Conservation (phyloP, 306 rosid species). For the Herpetospermum pedunculosum region DNA sequence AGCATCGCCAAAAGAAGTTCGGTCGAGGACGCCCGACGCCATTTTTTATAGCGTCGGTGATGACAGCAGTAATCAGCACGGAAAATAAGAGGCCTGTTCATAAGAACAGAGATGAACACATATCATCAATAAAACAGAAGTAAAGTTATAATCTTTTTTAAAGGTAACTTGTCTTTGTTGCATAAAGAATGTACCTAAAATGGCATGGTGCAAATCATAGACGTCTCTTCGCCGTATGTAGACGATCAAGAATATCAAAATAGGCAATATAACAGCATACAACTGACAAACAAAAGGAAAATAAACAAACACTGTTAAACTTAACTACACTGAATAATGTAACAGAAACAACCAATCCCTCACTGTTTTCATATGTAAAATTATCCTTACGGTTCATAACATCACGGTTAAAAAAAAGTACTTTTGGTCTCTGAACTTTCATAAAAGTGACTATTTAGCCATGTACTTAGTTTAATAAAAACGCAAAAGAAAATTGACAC, state of each 20-base stretch:
- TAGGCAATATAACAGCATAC: constrained; percentile 71
- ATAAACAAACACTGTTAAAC: too few species aligned
- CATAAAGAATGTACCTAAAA: constrained; percentile 43
- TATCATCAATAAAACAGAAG: neutral
- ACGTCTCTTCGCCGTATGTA: constrained; percentile 69
- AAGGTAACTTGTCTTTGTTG: neutral
- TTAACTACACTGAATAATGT: too few species aligned
- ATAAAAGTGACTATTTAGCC: too few species aligned
- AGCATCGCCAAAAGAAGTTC: constrained; percentile 96
- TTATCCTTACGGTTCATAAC: too few species aligned
- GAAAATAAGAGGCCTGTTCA: constrained; percentile 70
- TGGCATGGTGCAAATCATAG: constrained; percentile 78
- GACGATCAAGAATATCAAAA: constrained; percentile 41
- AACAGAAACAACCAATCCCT: too few species aligned
- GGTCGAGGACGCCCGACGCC: constrained; percentile 97
- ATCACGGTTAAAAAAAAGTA: too few species aligned
- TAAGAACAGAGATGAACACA: constrained; percentile 12
- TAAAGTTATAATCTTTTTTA: neutral
- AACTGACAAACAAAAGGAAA: constrained; percentile 34
- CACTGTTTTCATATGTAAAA: too few species aligned
- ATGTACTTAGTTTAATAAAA: too few species aligned
- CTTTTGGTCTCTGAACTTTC: too few species aligned
- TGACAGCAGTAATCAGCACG: constrained; percentile 57
- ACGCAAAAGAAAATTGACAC: too few species aligned
- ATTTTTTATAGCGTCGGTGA: constrained; percentile 73